Conservation (phyloP, 441 rosid genomes). For the Pelargonium australe region DNA sequence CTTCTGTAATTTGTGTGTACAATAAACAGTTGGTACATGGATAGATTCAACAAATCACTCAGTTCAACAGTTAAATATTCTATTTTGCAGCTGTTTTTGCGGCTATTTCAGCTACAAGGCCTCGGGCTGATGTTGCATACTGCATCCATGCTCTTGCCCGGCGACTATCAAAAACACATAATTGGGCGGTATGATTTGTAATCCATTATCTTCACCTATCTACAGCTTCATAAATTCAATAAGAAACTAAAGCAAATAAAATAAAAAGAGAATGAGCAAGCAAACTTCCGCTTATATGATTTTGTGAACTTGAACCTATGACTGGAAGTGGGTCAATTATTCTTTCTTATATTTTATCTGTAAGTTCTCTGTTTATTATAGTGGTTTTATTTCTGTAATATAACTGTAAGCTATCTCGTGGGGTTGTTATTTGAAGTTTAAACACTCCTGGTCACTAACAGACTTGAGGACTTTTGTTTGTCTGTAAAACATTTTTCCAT, state of each 20-base stretch:
- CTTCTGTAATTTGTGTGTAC: neutral
- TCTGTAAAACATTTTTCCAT: neutral
- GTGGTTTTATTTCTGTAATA: neutral
- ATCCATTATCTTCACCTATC: conserved; percentile 4
- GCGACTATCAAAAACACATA: conserved; percentile 76
- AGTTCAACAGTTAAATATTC: conserved; percentile 14
- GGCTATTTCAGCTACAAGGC: conserved; percentile 89
- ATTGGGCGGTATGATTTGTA: conserved; percentile 73
- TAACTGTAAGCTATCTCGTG: neutral
- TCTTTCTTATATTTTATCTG: neutral
- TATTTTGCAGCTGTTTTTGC: conserved; percentile 71
- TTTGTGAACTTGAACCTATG: neutral
- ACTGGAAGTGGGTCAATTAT: neutral
- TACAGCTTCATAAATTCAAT: neutral
- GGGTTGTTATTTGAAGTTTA: neutral
- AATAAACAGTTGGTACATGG: conserved; percentile 5
- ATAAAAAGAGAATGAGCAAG: neutral
- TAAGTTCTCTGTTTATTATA: neutral
- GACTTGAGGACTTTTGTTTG: neutral
- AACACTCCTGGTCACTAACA: neutral
- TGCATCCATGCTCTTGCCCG: conserved; percentile 87
- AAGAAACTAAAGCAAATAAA: neutral
- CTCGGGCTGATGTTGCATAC: conserved; percentile 98
- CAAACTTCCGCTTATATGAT: neutral
- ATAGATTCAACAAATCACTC: neutral